These are phyloP conservation scores for Dictyostelium citrinum DNA, from an alignment of 78 protist species.

Conservation along the genomic window DNA sequence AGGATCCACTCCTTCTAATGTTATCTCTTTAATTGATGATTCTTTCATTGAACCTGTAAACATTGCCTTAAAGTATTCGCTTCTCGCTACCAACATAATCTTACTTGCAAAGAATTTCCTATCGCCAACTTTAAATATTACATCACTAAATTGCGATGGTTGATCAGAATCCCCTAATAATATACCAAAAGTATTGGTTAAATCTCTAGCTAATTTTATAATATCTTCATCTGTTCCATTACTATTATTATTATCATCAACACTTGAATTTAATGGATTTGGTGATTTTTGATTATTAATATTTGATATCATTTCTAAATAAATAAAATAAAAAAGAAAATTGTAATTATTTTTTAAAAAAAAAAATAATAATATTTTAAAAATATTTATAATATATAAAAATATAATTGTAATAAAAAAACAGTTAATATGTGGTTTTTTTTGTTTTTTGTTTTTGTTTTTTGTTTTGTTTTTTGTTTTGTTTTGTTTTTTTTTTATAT, in stretches of 20 bases:
- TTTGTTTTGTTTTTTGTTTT: background rate
- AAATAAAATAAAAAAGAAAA: background rate
- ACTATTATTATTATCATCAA: slow-evolving; percentile 12
- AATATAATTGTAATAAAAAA: background rate
- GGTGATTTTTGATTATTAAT: slow-evolving; percentile 45
- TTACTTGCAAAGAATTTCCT: slow-evolving; percentile 67
- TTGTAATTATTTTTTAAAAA: background rate
- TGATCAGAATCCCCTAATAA: slow-evolving; percentile 41
- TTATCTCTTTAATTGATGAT: slow-evolving; percentile 49
- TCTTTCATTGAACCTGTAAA: slow-evolving; percentile 61
- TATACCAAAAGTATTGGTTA: slow-evolving; percentile 68
- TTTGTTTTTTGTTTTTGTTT: background rate
- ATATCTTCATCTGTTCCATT: slow-evolving; percentile 64
- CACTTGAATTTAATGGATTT: slow-evolving; percentile 40
- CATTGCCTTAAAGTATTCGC: slow-evolving; percentile 77
- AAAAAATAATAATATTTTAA: too few relatives aligned
- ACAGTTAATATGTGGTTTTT: background rate
- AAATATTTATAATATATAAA: background rate
- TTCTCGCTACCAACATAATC: slow-evolving; percentile 59
- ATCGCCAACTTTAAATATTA: slow-evolving; percentile 51
- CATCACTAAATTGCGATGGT: slow-evolving; percentile 76
- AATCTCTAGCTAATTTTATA: slow-evolving; percentile 61
- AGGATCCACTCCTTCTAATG: slow-evolving; percentile 75
- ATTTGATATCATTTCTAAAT: slow-evolving; percentile 7
- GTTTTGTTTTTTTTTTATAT: background rate